These are phyloP conservation scores for Kuraishia molischiana DNA, from an alignment of 805 yeast genomes.

Conservation along the genomic window DNA sequence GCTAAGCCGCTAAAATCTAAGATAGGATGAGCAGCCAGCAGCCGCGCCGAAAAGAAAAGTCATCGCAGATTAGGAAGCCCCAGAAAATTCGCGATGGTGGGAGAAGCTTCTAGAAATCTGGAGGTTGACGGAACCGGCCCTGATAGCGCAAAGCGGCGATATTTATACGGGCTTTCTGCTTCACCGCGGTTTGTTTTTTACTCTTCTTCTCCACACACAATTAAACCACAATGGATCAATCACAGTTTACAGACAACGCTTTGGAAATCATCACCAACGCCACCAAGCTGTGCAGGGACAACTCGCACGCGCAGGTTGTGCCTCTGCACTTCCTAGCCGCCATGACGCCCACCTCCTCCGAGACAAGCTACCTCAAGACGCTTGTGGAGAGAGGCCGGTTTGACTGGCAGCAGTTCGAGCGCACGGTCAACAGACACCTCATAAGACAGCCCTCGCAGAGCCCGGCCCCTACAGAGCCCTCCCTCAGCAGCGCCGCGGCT, in stretches of 20 bases:
- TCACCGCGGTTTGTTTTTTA: neutral
- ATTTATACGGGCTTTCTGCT: neutral
- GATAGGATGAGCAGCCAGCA: too few species aligned
- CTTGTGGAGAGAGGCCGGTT: slow-evolving; percentile 78
- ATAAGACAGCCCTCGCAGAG: slow-evolving; percentile 80
- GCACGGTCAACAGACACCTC: slow-evolving; percentile 70
- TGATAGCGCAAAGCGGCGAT: too few species aligned
- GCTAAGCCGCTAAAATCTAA: too few species aligned
- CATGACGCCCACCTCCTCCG: slow-evolving; percentile 58
- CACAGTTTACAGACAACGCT: slow-evolving; percentile 93
- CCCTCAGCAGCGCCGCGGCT: slow-evolving; percentile 69
- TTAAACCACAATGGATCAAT: slow-evolving; percentile 36
- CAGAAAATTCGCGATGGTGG: neutral
- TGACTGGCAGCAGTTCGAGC: slow-evolving; percentile 75
- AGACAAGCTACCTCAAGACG: slow-evolving; percentile 65
- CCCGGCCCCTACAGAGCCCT: slow-evolving; percentile 80
- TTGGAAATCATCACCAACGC: slow-evolving; percentile 73
- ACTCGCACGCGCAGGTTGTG: slow-evolving; percentile 68
- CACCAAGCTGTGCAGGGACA: slow-evolving; percentile 72
- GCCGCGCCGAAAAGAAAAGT: too few species aligned
- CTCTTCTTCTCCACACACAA: neutral
- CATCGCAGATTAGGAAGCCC: too few species aligned
- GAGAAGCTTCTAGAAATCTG: slow-evolving; percentile 1
- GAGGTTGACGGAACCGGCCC: neutral
- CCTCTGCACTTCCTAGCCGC: slow-evolving; percentile 94